Base-by-base conservation (phyloP, 2,329 filamentous ascomycete genomes). In the Paracoccidioides brasiliensis region DNA sequence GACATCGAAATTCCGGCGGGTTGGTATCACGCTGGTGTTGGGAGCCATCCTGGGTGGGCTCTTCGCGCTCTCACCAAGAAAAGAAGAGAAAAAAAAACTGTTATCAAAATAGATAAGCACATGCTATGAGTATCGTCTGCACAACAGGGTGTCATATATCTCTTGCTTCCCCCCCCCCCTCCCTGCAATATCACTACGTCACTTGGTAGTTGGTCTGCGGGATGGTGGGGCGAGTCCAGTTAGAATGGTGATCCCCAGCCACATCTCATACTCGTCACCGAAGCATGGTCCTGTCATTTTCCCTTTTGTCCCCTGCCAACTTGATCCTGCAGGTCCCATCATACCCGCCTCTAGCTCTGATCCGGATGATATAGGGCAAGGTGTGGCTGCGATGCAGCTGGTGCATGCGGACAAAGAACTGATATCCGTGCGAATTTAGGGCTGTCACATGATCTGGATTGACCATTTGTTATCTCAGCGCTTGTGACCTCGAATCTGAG, bases 251-350 rank as follows among this genome's bases (percentile, higher is more conserved):
- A 43, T 15, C 33, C 33, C 33, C 9, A 38, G 46, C 46, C 46
- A 38, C 46, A 50, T 5, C n/a, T 15, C 33, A 9, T 12, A 35
- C 12, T 15, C 14, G 10, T 49, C 33, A 35, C 32, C n/a, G 33
- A 12, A 8, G 12, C 30, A n/a, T 33, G 45, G 35, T 28, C 3
- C 8, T 22, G 46, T 50, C 46, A 50, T 14, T 9, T 48, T n/a
- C 8, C n/a, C 32, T 33, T 50, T 28, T 10, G 5, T 15, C 8
- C n/a, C 2, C 46, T 33, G 15, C 10, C 33, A 49, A 22, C 5
- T 12, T 33, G n/a, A 33, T 50, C 46, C 33, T 50, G 46, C 46
- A 50, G 46, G 46, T 50, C 46, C 46, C 46, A 50, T 50, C 46
- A 50, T n/a, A 50, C 46, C 46, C 7, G 33, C 35, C n/a, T 37